phyloP scores from a whole-genome alignment of 306 rosid genomes.

The Pyrus betulifolia region DNA sequence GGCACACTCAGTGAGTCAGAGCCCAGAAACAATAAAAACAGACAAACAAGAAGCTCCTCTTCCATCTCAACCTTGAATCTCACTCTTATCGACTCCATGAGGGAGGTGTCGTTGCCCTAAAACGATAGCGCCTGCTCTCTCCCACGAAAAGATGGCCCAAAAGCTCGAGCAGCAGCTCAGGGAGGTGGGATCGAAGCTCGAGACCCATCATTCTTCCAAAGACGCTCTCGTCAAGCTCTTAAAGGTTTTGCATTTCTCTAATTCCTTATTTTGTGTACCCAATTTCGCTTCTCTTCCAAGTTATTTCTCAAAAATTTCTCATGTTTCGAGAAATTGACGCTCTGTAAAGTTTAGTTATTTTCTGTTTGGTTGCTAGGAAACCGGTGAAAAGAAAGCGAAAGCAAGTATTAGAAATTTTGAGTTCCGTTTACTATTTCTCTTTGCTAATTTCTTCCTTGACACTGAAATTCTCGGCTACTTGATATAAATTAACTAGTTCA shows the following conservation, averaged over 20 bases:
- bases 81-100: slow-evolving; percentile 22
- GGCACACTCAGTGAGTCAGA: background rate
- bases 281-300: background rate
- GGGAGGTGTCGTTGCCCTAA: slow-evolving; percentile 29
- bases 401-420: background rate
- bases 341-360: slow-evolving; percentile 8
- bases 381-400: background rate
- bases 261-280: slow-evolving; percentile 12
- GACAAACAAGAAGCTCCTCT: background rate
- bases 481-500: background rate
- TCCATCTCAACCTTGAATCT: slow-evolving; percentile 3
- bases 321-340: slow-evolving; percentile 6
- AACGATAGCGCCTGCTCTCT: slow-evolving; percentile 23
- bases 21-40: background rate
- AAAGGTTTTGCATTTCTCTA: slow-evolving; percentile 50
- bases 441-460: background rate
- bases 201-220: slow-evolving; percentile 58
- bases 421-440: background rate
- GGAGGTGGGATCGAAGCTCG: slow-evolving; percentile 97
- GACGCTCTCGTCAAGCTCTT: slow-evolving; percentile 78
- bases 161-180: slow-evolving; percentile 67
- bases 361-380: slow-evolving; percentile 19
- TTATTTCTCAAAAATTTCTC: background rate
- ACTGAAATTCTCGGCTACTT: background rate
- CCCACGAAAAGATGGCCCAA: slow-evolving; percentile 40